These are phyloP conservation scores for Cyclanthera cordifolia DNA, from an alignment of 306 rosid species.

Conservation along the genomic window DNA sequence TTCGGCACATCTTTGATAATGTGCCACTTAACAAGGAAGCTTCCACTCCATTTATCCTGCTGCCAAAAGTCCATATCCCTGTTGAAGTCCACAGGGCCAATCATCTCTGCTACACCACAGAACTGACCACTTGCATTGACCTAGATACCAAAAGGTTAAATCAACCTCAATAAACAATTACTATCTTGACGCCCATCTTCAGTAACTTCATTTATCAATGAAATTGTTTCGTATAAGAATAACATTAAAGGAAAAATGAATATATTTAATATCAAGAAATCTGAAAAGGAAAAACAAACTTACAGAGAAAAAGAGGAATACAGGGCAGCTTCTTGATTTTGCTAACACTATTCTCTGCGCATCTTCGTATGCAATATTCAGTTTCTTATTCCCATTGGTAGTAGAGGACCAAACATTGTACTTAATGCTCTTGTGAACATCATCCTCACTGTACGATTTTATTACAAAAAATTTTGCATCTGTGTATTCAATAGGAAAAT, in stretches of 20 bases:
- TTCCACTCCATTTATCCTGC: conserved; percentile 97
- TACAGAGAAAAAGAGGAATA: conserved; percentile 75
- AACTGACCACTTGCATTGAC: conserved; percentile 95
- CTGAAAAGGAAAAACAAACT: conserved; percentile 20
- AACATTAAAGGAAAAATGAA: not conserved
- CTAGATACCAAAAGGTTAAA: conserved; percentile 23
- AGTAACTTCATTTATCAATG: too few relatives aligned
- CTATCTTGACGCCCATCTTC: too few relatives aligned
- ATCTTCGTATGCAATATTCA: conserved; percentile 60
- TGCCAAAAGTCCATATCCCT: conserved; percentile 97
- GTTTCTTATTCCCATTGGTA: conserved; percentile 86
- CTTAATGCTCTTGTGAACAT: conserved; percentile 90
- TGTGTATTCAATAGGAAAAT: conserved; percentile 43
- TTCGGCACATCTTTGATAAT: conserved; percentile 73
- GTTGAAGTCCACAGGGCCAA: conserved; percentile 61
- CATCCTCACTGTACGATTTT: conserved; percentile 95
- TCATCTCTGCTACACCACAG: conserved; percentile 86
- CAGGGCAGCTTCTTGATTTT: conserved; percentile 56
- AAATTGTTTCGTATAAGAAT: too few relatives aligned
- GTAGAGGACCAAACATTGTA: conserved; percentile 97
- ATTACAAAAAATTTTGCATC: conserved; percentile 81
- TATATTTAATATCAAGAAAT: not conserved
- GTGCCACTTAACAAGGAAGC: conserved; percentile 93
- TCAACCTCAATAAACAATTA: not conserved
- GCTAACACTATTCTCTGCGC: conserved; percentile 49